Percentiles rank a stretch among this genome's conserved stretches.
Evolutionary conservation across 345 rosid genomes (phyloP).

Genomic region (Salix viminalis): DNA sequence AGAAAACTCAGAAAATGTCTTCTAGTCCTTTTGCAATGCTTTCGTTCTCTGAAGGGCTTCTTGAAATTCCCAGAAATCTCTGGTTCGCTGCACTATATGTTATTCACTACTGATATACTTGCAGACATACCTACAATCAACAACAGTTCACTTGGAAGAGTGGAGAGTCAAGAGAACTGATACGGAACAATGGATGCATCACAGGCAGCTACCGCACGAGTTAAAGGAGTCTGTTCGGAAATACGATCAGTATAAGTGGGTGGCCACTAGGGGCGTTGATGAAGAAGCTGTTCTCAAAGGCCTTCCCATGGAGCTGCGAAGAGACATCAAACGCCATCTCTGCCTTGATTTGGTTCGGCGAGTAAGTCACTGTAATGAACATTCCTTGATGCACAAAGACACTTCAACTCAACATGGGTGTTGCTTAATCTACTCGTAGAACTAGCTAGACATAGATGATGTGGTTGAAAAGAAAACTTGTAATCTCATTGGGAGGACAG

Average conservation of each 20-base stretch:
- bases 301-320: slow-evolving; percentile 72
- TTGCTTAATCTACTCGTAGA: not conserved
- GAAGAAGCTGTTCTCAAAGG: slow-evolving; percentile 73
- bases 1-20: not conserved
- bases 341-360: slow-evolving; percentile 86
- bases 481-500: not conserved
- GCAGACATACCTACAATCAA: slow-evolving; percentile 82
- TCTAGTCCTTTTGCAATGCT: not conserved
- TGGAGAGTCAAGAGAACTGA: slow-evolving; percentile 93
- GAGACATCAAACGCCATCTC: slow-evolving; percentile 88
- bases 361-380: slow-evolving; percentile 41
- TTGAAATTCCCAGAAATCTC: not conserved
- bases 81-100: not conserved
- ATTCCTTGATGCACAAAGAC: not conserved
- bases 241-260: slow-evolving; percentile 83
- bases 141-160: slow-evolving; percentile 74
- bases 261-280: slow-evolving; percentile 83
- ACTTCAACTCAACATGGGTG: not conserved
- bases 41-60: not conserved
- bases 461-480: not conserved
- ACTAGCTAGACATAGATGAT: not conserved
- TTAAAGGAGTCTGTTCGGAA: slow-evolving; percentile 62
- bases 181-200: slow-evolving; percentile 93
- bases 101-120: not conserved
- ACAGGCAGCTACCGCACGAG: slow-evolving; percentile 74